Evolutionary conservation across 2,329 filamentous ascomycete genomes (phyloP).

Genomic region (Tolypocladium ovalisporum): DNA sequence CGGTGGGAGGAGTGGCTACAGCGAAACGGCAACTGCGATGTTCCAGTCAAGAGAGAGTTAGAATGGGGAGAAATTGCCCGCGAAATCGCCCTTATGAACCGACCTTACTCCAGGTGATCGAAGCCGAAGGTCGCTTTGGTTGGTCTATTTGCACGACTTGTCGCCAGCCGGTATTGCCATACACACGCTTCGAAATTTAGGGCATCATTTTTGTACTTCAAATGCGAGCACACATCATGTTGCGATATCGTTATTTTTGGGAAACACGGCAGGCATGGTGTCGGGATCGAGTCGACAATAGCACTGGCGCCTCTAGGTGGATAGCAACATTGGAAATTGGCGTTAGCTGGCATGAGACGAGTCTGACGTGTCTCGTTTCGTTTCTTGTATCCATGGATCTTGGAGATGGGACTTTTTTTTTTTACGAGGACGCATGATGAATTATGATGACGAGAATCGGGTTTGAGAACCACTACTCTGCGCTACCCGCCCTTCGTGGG

Average conservation of each 20-base stretch:
- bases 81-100: conserved; percentile 93
- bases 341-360: background rate
- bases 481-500: background rate
- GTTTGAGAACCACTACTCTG: background rate
- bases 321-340: background rate
- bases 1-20: conserved; percentile 85
- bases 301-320: background rate
- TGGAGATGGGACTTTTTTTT: background rate
- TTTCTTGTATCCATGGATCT: background rate
- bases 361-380: background rate
- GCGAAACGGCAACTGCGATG: conserved; percentile 32
- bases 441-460: background rate
- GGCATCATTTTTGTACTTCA: background rate
- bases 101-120: conserved; percentile 66
- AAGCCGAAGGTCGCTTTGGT: no score
- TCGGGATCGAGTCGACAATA: background rate
- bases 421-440: background rate
- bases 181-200: background rate
- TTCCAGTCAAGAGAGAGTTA: conserved; percentile 57
- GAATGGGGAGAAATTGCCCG: conserved; percentile 85
- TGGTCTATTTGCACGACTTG: background rate
- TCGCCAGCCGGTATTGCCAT: background rate
- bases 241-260: background rate
- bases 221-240: background rate
- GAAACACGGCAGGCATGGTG: background rate